Evolutionary conservation across 257 asterid species (phyloP).

Genomic region (Ocimum tenuiflorum): DNA sequence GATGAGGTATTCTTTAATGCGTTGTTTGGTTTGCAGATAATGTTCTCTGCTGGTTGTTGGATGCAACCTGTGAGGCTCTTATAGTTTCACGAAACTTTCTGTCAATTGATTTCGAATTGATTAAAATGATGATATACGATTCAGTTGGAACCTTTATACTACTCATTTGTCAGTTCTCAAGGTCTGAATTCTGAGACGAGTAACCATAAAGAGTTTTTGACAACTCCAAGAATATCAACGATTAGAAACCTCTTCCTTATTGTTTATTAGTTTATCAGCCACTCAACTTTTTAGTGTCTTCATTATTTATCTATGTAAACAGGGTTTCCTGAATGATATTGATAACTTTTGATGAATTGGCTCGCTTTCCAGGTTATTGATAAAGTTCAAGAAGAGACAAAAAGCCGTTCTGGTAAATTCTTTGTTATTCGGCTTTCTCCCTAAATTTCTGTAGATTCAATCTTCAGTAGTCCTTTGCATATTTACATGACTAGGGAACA

Average conservation of each 20-base stretch:
- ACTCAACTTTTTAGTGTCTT: neutral
- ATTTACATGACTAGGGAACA: neutral
- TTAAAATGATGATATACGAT: neutral
- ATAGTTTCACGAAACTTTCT: neutral
- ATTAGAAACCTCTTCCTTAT: neutral
- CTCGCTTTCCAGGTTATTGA: conserved; percentile 49
- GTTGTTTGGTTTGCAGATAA: neutral
- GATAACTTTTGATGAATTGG: neutral
- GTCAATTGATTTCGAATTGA: neutral
- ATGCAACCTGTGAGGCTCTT: neutral
- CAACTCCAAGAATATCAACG: neutral
- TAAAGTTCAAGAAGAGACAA: conserved; percentile 60
- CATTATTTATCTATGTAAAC: neutral
- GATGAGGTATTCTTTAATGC: conserved; percentile 59
- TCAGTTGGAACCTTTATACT: neutral
- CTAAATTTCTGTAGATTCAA: neutral
- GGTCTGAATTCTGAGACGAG: neutral
- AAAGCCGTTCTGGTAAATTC: conserved; percentile 43
- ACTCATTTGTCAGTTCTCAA: neutral
- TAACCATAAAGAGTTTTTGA: neutral
- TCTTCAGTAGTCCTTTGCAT: neutral
- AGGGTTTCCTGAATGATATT: neutral
- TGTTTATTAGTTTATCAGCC: neutral
- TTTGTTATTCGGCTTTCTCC: neutral
- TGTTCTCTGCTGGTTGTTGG: neutral